These are phyloP conservation scores for Lentinula novae-zelandiae DNA, from an alignment of 1,284 basidiomycete species.

Conservation along the genomic window DNA sequence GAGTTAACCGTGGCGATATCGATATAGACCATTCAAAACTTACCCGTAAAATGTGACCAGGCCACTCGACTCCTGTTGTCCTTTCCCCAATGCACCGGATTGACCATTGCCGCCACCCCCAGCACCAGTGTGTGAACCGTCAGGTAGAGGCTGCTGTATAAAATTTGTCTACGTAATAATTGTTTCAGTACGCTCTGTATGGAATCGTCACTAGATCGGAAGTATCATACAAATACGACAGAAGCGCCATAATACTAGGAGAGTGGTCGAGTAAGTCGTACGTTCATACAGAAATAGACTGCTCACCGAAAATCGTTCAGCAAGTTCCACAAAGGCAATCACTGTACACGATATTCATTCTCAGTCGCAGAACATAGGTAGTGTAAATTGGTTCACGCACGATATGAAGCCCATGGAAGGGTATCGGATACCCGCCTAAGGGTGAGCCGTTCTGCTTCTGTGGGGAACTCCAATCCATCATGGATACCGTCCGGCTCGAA, in stretches of 20 bases:
- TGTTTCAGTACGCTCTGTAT: no score
- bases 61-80: slow-evolving; percentile 67
- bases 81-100: slow-evolving; percentile 69
- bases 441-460: slow-evolving; percentile 45
- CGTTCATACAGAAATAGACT: no score
- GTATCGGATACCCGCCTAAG: slow-evolving; percentile 46
- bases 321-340: slow-evolving; percentile 12
- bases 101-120: slow-evolving; percentile 42
- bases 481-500: slow-evolving; percentile 27
- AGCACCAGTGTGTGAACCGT: slow-evolving; percentile 66
- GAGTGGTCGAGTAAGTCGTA: not conserved
- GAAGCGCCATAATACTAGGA: slow-evolving; percentile 35
- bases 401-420: slow-evolving; percentile 37
- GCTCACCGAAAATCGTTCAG: slow-evolving; percentile 14
- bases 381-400: not conserved
- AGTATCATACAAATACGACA: slow-evolving; percentile 11
- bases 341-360: not conserved
- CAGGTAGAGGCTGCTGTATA: slow-evolving; percentile 67
- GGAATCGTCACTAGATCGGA: not conserved
- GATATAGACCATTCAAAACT: slow-evolving; percentile 42
- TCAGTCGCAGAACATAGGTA: not conserved
- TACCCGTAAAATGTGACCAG: slow-evolving; percentile 52
- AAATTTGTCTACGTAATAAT: slow-evolving; percentile 54
- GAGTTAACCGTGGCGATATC: not conserved
- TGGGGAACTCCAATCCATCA: slow-evolving; percentile 47